Base-by-base conservation (phyloP, 2,329 filamentous ascomycete species). In the Penicillium frequentans region DNA sequence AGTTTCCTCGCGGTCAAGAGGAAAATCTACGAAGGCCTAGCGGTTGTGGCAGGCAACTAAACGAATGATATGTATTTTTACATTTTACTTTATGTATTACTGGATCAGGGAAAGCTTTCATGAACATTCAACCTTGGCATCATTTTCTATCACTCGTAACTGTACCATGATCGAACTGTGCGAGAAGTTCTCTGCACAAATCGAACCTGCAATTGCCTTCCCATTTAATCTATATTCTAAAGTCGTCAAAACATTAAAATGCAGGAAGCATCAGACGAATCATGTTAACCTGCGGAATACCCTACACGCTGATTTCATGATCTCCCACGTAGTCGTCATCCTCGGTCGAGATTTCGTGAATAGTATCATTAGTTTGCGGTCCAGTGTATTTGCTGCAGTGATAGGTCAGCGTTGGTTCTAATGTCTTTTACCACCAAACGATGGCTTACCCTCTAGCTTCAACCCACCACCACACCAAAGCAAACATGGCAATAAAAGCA, bases 11-110 rank as follows among this genome's bases (percentile, higher is more conserved):
- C 90, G 52, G 93, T 98, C 10, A 91, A 91, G 77, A 87, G 82
- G 75, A 92, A 90, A 75, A 96, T 99, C 63, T 99, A 99, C 73
- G 91, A 96, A 65, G 93, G 91, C 9, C 76, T 99, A 71, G 95
- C 95, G 33, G 91, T 98, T 58, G 93, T 99, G 63, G 89, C 89
- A 16, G 90, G 90, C 46, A 84, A 82, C 49, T 90, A 73, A 75
- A 23, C 33, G 24, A 21, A n/a, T 46, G 49, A 51, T 21, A 57
- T 65, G 63, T 65, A 66, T 39, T 60, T 47, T 33, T 21, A 31
- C 24, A 27, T 27, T 39, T 16, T 46, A 14, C 14, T 21, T 44
- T 26, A 52, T 52, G 39, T 52, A 45, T 49, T 31, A 35, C 27
- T 46, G n/a, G 47, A 24, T 35, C 42, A 21, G 49, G 21, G 16